A percentile compares a stretch with the other conserved stretches of the same genome.
These are phyloP conservation scores for Cytospora piceae DNA, from an alignment of 2,329 filamentous ascomycete species.

Conservation along the genomic window DNA sequence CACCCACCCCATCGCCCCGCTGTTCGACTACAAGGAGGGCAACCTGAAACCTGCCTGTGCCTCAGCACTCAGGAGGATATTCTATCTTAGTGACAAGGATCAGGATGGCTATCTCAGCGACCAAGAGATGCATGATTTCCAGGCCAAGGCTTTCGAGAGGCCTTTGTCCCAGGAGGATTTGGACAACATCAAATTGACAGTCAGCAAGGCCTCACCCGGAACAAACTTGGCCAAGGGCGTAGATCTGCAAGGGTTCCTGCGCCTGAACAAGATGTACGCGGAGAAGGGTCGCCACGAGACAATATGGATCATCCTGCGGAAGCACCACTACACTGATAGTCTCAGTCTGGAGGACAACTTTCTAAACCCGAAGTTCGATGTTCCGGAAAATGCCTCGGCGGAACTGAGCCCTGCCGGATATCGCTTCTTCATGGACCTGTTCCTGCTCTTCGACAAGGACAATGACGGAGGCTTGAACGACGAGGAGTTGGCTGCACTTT, in stretches of 20 bases:
- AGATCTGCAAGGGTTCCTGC: constrained; percentile 79
- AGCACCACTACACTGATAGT: constrained; percentile 96
- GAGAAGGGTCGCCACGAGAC: constrained; percentile 98
- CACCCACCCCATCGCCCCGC: constrained; percentile 91
- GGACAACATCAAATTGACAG: constrained; percentile 86
- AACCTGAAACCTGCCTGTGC: constrained; percentile 87
- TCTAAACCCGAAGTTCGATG: constrained; percentile 90
- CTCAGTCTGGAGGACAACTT: constrained; percentile 89
- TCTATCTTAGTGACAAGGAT: constrained; percentile 95
- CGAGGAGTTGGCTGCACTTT: constrained; percentile 80
- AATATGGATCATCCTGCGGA: constrained; percentile 94
- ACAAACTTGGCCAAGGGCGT: constrained; percentile 72
- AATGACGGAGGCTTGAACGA: constrained; percentile 94
- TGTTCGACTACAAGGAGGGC: constrained; percentile 94
- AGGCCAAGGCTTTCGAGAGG: constrained; percentile 90
- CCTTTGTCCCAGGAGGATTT: constrained; percentile 79
- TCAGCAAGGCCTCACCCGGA: constrained; percentile 69
- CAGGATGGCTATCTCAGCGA: constrained; percentile 93
- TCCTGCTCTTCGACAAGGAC: constrained; percentile 93
- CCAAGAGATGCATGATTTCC: constrained; percentile 87
- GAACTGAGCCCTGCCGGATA: constrained; percentile 94
- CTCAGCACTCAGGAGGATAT: constrained; percentile 84
- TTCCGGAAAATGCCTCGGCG: constrained; percentile 87
- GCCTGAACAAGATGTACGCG: constrained; percentile 93
- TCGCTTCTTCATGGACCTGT: constrained; percentile 95